Base-by-base conservation (phyloP, 805 yeast species). In the Lipomyces mesembrius region DNA sequence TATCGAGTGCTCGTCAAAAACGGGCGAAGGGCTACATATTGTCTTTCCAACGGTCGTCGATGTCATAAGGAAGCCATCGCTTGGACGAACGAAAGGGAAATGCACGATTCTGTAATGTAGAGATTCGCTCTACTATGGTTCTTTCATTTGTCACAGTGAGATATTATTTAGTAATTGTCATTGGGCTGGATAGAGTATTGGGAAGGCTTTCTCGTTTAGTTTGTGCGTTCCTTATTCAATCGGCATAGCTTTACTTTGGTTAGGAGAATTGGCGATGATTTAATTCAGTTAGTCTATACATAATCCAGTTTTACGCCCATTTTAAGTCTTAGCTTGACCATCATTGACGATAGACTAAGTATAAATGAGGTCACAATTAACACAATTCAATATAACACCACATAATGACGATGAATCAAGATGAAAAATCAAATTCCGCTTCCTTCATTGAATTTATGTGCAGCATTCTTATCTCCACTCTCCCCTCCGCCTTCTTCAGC, bases 1-100 rank as follows among this genome's bases (percentile, higher is more conserved):
- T 75, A 77, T 91, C 61, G 90, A 89, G 76, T 91, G 97, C 75
- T 90, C 96, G 7, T 91, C 97, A 4, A 88, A 86, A 71, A 80
- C 83, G 22, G 86, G 87, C 81, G 82, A 83, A 65, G 90, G 91
- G 64, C 85, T 93, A 9, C 80, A 81, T 59, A 84, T 85, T 43
- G 88, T 92, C 1, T 27, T 32, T 32, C 32, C 22, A 53, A 53
- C 20, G 4, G 57, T 22, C 20, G 35, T 53, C n/a, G 57, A 32
- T 53, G 57, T 3, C 27, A 27, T 27, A n/a, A 27, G 34, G 27
- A 53, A 32, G 22, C 4, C 49, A 43, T 17, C 25, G 9, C 46
- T 8, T 17, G 61, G 22, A 57, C 32, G 57, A 29, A 34, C 12
- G 27, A 27, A 14, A 52, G 55, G 55, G 12, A 56, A 57, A 32